Evolutionary conservation across 331 rosid genomes (phyloP), one percentile per base, ranked within the genome.

Genomic region (Rosa hybrid): DNA sequence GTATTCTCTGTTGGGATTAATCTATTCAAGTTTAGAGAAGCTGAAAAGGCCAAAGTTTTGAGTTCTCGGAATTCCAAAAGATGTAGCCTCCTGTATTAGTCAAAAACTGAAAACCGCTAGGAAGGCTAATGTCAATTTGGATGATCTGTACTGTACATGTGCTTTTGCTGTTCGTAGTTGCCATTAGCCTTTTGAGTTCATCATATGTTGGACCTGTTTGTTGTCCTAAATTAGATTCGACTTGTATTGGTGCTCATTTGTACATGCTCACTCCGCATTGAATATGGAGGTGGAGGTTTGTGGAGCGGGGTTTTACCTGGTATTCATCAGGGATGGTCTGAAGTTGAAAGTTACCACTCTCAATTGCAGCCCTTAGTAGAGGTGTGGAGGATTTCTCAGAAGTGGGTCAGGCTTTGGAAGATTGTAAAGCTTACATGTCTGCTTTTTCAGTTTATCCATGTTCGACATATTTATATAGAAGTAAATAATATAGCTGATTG

Each of bases 11-110:
- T 51, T 90, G 70, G 70, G 91, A 76, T 39, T 93, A 72, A 67
- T 95, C 70, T 84, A 86, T 80, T 89, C 98, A 56, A 65, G 82
- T 41, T 89, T 89, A 90, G 91, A 82, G 63, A 90, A 83, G 87
- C 78, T 90, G 68, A 56, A 80, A 39, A 87, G 68, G 77, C 91
- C 88, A 3, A 91, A 90, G 76, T 77, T 88, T 69, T 12, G 85
- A 86, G 62, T 54, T 21, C 42, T 23, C 34, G 53, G 13, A 20
- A 7, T 75, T 57, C 44, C 50, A 6, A 41, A 27, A 5, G 25
- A 13, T 27, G 21, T 38, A 17, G 45, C 79, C 25, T 68, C 27
- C 34, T 53, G 73, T 64, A 39, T 30, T 30, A 77, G 59, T 42
- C 10, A 1, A 44, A 44, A 71, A 23, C 42, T 34, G 41, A 1